Evolutionary conservation across 1,284 basidiomycete genomes (phyloP), one percentile per base, ranked within the genome.

Genomic region (Naganishia cerealis): DNA sequence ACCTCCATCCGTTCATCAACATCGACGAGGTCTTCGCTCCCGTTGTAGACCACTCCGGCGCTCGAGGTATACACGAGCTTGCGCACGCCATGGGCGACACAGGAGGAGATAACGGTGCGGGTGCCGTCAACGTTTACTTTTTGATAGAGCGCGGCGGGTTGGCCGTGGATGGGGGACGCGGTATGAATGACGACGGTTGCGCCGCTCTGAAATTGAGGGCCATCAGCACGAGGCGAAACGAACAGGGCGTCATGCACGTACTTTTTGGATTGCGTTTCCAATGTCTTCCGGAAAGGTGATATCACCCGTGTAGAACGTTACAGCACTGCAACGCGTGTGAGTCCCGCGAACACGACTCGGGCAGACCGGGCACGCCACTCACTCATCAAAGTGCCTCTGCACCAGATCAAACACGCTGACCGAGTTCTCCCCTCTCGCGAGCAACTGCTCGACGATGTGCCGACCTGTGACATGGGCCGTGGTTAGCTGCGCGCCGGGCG

Each of bases 11-110:
- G 87, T 82, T 99, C 96, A 80, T 99, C 96, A 40, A 90, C 87
- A 76, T 94, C 88, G 73, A 91, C 85, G 57, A 95, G 84, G 71
- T 81, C 73, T 78, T 92, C 87, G 24, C 82, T 80, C 0, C 94
- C 94, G 71, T 90, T 89, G 82, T 94, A 98, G 7, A 94, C 87
- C 24, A 98, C 92, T 57, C 94, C 91, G 1, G 93, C 94, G 57
- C 91, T 94, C 73, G 90, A 93, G 3, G 96, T 99, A 81, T 91
- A 99, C 7, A 99, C 91, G 55, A 99, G 86, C 79, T 96, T 94
- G 21, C 84, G 84, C 9, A 98, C 88, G 18, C 86, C 86, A 48
- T 85, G 84, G 36, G 88, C 84, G 13, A 88, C 81, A 26, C 90
- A 90, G 15, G 91, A 91, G 21, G 88, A 86, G 75, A 99, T 89